phyloP scores from a whole-genome alignment of 331 rosid genomes.

The Pyrus hybrid region DNA sequence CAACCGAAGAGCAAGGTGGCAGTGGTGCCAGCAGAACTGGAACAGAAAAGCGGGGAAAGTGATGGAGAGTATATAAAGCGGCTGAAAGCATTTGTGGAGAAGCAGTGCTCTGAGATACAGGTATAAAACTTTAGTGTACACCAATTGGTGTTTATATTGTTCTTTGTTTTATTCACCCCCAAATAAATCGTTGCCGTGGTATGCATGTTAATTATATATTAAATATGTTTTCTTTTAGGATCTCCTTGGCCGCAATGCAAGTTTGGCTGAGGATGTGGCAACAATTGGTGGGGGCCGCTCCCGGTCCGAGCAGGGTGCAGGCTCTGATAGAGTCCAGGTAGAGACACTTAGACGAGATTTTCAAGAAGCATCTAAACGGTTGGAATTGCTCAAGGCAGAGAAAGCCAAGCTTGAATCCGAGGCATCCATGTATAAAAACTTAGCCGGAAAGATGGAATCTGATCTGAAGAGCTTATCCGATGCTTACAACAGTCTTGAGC shows the following conservation, averaged over 20 bases:
- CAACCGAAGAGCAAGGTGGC: slow-evolving; percentile 76
- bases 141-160: background rate
- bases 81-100: slow-evolving; percentile 75
- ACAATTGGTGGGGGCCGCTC: slow-evolving; percentile 45
- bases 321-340: slow-evolving; percentile 54
- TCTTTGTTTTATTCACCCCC: background rate
- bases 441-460: slow-evolving; percentile 79
- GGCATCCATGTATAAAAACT: slow-evolving; percentile 44
- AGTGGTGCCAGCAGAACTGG: slow-evolving; percentile 88
- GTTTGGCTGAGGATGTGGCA: slow-evolving; percentile 75
- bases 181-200: background rate
- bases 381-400: slow-evolving; percentile 70
- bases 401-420: slow-evolving; percentile 67
- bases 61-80: slow-evolving; percentile 74
- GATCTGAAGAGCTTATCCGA: slow-evolving; percentile 84
- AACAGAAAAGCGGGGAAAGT: slow-evolving; percentile 67
- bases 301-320: slow-evolving; percentile 48
- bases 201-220: background rate
- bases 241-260: slow-evolving; percentile 68
- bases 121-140: slow-evolving; percentile 24
- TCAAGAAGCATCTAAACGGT: slow-evolving; percentile 61
- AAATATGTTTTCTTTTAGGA: slow-evolving; percentile 35
- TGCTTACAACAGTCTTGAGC: slow-evolving; percentile 96
- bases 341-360: slow-evolving; percentile 76
- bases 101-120: slow-evolving; percentile 93